Conservation (phyloP, 2,329 filamentous ascomycete genomes). For the Drechslerella stenobrocha region DNA sequence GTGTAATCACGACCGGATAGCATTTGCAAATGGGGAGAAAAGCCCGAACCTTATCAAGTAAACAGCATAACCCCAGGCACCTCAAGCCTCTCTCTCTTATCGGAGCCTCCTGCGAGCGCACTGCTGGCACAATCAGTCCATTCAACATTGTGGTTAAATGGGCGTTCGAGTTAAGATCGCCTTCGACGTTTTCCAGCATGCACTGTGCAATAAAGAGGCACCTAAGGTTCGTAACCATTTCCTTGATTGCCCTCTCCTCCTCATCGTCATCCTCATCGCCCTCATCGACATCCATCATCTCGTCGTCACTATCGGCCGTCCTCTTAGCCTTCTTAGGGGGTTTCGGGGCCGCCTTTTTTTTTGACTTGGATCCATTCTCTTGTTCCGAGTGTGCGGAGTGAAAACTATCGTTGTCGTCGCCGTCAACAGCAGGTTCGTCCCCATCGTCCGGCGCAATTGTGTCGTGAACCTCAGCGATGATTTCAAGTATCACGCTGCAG, state of each 20-base stretch:
- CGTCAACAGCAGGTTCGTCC: conserved; percentile 59
- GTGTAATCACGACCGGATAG: background rate
- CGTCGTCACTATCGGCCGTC: conserved; percentile 59
- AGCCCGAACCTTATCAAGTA: conserved; percentile 72
- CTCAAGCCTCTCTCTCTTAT: conserved; percentile 87
- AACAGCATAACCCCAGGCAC: conserved; percentile 85
- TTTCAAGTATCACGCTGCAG: conserved; percentile 82
- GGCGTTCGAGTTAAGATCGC: conserved; percentile 82
- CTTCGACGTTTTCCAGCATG: conserved; percentile 91
- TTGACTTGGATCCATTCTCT: conserved; percentile 20
- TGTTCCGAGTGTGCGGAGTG: conserved; percentile 76
- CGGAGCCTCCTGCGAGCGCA: conserved; percentile 87
- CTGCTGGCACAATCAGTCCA: conserved; percentile 91
- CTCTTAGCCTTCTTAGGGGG: conserved; percentile 55
- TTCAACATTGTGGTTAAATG: conserved; percentile 98
- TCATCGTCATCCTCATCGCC: conserved; percentile 57
- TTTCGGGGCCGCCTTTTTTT: conserved; percentile 34
- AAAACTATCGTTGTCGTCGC: conserved; percentile 75
- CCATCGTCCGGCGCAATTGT: conserved; percentile 73
- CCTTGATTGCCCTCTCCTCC: conserved; percentile 74
- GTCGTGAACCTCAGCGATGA: conserved; percentile 94
- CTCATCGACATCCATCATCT: conserved; percentile 60
- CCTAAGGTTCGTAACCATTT: conserved; percentile 98
- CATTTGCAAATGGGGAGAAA: conserved; percentile 34
- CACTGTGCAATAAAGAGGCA: conserved; percentile 96